Percentiles rank a stretch among this genome's conserved stretches.
phyloP scores from a whole-genome alignment of 1,284 basidiomycete genomes.

The Singerocomus rubriflavus region DNA sequence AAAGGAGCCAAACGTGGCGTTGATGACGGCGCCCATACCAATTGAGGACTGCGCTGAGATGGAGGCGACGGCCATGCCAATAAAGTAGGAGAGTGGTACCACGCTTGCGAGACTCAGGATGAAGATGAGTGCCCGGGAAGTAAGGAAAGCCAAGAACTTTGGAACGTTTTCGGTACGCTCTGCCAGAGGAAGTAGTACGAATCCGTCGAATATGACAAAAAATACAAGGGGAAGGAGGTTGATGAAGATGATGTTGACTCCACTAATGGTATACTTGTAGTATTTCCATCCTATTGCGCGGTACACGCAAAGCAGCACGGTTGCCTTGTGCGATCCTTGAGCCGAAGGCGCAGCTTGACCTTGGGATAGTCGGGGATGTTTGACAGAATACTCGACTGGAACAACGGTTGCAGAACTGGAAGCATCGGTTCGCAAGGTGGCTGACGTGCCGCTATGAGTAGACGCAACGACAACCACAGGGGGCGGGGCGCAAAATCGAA shows the following conservation, averaged over 20 bases:
- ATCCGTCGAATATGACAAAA: constrained; percentile 93
- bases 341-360: constrained; percentile 73
- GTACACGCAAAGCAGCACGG: constrained; percentile 94
- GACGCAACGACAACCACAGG: constrained; percentile 53
- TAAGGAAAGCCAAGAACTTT: constrained; percentile 65
- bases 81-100: constrained; percentile 98
- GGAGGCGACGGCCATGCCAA: constrained; percentile 99
- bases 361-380: constrained; percentile 53
- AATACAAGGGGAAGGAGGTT: constrained; percentile 94
- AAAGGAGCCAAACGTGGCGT: constrained; percentile 97
- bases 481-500: constrained; percentile 87
- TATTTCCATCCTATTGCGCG: constrained; percentile 89
- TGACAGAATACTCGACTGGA: constrained; percentile 48
- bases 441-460: constrained; percentile 22
- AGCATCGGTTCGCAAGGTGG: constrained; percentile 17
- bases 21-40: constrained; percentile 99
- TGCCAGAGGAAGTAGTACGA: constrained; percentile 74
- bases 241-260: constrained; percentile 98
- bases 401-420: constrained; percentile 24
- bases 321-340: constrained; percentile 70
- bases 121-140: constrained; percentile 83
- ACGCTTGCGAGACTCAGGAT: constrained; percentile 85
- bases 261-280: constrained; percentile 99
- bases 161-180: constrained; percentile 63
- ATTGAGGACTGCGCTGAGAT: constrained; percentile 98